Evolutionary conservation across 257 asterid species (phyloP).

Genomic region (Nicotiana undulata): DNA sequence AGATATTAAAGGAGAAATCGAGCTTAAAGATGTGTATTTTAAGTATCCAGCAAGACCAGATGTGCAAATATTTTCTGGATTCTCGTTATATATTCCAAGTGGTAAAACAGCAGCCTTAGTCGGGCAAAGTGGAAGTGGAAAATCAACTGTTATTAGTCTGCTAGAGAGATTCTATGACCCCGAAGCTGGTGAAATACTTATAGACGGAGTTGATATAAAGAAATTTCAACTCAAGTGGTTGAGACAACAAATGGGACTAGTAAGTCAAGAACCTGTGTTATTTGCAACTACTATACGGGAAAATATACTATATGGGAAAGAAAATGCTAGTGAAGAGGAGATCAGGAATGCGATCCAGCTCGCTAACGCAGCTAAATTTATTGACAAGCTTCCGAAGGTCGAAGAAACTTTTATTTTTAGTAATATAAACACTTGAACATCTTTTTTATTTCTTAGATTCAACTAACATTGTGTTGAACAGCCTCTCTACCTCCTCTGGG

Average conservation of each 20-base stretch:
- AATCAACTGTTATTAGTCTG: conserved; percentile 59
- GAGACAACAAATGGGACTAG: conserved; percentile 56
- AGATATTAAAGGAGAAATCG: conserved; percentile 55
- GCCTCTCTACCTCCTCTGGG: too few relatives aligned
- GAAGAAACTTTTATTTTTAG: neutral
- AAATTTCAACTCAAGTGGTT: conserved; percentile 43
- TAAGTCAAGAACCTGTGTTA: conserved; percentile 69
- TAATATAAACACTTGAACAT: neutral
- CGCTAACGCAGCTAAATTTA: conserved; percentile 52
- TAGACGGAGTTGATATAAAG: conserved; percentile 50
- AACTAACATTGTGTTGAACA: neutral
- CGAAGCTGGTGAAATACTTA: conserved; percentile 44
- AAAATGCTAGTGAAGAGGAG: conserved; percentile 40
- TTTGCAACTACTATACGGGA: conserved; percentile 48
- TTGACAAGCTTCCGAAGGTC: conserved; percentile 47
- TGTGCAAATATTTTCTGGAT: conserved; percentile 57
- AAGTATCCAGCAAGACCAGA: conserved; percentile 74
- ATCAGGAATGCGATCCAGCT: conserved; percentile 34
- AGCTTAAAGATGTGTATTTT: conserved; percentile 50
- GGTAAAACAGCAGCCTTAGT: conserved; percentile 67
- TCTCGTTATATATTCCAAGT: conserved; percentile 34
- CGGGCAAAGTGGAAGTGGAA: conserved; percentile 89
- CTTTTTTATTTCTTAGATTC: neutral
- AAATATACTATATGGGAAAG: conserved; percentile 54
- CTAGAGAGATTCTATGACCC: conserved; percentile 75